Percentiles rank a stretch among this genome's conserved stretches.
Conservation (phyloP, 805 yeast genomes). For the Priceomyces carsonii region DNA sequence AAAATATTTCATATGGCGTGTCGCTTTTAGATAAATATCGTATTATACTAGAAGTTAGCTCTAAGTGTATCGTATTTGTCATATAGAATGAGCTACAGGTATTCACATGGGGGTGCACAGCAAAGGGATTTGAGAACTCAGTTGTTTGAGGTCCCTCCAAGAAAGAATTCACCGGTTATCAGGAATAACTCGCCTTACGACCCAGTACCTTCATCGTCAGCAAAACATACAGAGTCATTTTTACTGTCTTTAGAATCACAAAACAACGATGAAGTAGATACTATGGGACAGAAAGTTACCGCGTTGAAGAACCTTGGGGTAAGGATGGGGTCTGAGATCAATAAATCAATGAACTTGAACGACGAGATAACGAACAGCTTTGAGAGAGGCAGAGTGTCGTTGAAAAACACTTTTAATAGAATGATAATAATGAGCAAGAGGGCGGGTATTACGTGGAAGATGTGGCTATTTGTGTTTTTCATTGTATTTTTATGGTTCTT, state of each 20-base stretch:
- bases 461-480: constrained; percentile 44
- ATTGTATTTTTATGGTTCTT: constrained; percentile 39
- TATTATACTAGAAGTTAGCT: no score
- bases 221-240: constrained; percentile 43
- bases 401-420: constrained; percentile 42
- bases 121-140: constrained; percentile 46
- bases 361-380: constrained; percentile 42
- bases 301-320: constrained; percentile 43
- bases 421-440: constrained; percentile 48
- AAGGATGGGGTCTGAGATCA: constrained; percentile 45
- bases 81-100: constrained; percentile 29
- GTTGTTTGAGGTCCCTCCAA: constrained; percentile 30
- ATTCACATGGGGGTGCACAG: constrained; percentile 33
- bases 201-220: constrained; percentile 20
- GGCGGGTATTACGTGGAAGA: constrained; percentile 46
- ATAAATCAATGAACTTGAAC: constrained; percentile 39
- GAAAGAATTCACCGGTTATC: constrained; percentile 22
- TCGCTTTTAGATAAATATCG: no score
- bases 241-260: constrained; percentile 46
- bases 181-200: constrained; percentile 44
- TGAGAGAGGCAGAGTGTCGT: constrained; percentile 39
- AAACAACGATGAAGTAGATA: constrained; percentile 41
- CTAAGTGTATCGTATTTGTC: no score
- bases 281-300: constrained; percentile 42
- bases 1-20: no score